Conservation (phyloP, 371 early-diverging fungal genomes). For the Mortierella polycephala region DNA sequence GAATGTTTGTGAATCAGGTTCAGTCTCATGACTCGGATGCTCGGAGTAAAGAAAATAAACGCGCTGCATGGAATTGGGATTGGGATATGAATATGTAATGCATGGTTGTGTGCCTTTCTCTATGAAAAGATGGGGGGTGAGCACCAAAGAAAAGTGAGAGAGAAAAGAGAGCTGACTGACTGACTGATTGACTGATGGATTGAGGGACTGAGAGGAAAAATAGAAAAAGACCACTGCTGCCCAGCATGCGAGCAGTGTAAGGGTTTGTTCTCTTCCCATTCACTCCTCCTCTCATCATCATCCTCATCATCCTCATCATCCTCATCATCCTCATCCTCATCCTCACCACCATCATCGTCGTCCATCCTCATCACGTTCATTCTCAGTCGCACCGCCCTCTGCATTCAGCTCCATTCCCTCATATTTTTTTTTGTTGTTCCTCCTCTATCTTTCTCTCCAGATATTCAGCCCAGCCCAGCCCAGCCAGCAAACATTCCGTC, state of each 20-base stretch:
- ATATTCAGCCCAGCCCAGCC: conserved; percentile 10
- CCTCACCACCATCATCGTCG: neutral
- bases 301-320: neutral
- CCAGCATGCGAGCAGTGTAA: neutral
- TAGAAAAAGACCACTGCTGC: neutral
- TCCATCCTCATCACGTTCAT: neutral
- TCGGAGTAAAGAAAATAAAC: too few relatives aligned
- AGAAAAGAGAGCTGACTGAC: neutral
- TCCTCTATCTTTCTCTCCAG: neutral
- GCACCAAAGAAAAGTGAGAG: too few relatives aligned
- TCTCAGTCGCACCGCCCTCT: conserved; percentile 1
- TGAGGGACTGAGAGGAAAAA: neutral
- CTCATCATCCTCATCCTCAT: neutral
- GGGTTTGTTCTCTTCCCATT: conserved; percentile 10
- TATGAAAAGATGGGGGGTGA: neutral
- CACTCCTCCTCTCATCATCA: neutral
- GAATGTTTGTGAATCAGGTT: too few relatives aligned
- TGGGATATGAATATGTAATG: too few relatives aligned
- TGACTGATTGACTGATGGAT: neutral
- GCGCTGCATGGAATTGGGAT: too few relatives aligned
- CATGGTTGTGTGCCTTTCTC: too few relatives aligned
- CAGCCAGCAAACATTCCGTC: too few relatives aligned
- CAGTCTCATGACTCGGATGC: too few relatives aligned
- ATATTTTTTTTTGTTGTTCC: conserved; percentile 1
- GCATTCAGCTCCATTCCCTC: conserved; percentile 1